Conservation (phyloP, 257 asterid genomes). For the Nyctanthes arbortristis region DNA sequence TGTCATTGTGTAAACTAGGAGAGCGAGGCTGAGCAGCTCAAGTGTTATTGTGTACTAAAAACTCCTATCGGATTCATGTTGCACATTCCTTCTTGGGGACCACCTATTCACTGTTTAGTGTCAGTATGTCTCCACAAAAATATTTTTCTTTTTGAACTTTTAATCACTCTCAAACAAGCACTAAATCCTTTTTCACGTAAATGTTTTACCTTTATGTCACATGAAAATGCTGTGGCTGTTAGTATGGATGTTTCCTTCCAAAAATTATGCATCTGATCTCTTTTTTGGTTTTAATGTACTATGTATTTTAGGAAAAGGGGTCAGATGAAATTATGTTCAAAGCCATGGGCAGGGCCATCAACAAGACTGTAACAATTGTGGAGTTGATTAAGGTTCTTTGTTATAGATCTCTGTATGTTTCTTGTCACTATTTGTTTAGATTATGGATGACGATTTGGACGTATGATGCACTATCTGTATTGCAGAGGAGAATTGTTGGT, state of each 20-base stretch:
- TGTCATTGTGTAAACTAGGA: too few species aligned
- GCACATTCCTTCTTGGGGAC: too few species aligned
- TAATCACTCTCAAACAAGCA: too few species aligned
- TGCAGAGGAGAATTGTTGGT: conserved; percentile 68
- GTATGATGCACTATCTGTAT: not conserved
- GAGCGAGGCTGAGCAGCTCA: too few species aligned
- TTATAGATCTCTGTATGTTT: not conserved
- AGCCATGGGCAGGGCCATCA: conserved; percentile 84
- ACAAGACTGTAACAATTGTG: conserved; percentile 66
- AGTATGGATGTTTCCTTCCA: not conserved
- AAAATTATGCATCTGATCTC: not conserved
- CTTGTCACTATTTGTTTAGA: not conserved
- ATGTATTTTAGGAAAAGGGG: conserved; percentile 53
- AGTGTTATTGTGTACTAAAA: too few species aligned
- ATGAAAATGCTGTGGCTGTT: not conserved
- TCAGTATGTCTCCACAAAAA: too few species aligned
- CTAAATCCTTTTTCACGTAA: not conserved
- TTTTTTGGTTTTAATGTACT: not conserved
- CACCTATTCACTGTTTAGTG: too few species aligned
- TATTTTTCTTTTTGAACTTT: too few species aligned
- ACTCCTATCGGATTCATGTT: too few species aligned
- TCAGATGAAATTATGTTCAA: conserved; percentile 61
- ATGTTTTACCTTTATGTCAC: not conserved
- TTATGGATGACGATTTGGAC: conserved; percentile 21
- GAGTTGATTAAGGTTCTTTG: conserved; percentile 60